These are phyloP conservation scores for Boletus vinaceobasis DNA, from an alignment of 768 basidiomycete species.

Conservation along the genomic window DNA sequence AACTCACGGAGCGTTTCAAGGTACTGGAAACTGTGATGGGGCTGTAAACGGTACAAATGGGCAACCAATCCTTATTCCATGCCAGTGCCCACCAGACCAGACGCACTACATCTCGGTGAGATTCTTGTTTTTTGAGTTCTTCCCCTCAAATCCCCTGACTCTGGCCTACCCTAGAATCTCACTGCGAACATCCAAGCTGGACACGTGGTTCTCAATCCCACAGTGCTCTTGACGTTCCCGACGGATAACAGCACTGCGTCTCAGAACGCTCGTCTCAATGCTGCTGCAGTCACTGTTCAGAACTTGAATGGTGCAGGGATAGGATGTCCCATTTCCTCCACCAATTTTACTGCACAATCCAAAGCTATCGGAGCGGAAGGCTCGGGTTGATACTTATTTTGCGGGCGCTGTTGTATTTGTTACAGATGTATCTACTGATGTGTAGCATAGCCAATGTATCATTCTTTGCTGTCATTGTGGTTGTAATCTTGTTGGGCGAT, in stretches of 20 bases:
- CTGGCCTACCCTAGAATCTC: constrained; percentile 25
- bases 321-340: constrained; percentile 63
- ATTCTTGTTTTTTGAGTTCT: background rate
- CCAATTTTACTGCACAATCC: constrained; percentile 51
- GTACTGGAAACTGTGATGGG: constrained; percentile 39
- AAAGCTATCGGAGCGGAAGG: constrained; percentile 17
- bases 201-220: constrained; percentile 39
- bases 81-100: constrained; percentile 33
- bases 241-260: constrained; percentile 38
- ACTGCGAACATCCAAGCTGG: constrained; percentile 41
- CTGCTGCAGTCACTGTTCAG: constrained; percentile 63
- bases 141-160: background rate
- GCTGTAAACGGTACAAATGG: constrained; percentile 30
- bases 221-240: constrained; percentile 41
- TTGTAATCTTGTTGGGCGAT: background rate
- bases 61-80: constrained; percentile 33
- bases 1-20: constrained; percentile 9
- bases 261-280: constrained; percentile 49
- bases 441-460: background rate
- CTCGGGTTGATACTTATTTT: constrained; percentile 5
- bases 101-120: constrained; percentile 26
- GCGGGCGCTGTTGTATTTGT: background rate
- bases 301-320: constrained; percentile 64
- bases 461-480: background rate
- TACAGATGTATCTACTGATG: background rate